phyloP scores from a whole-genome alignment of 345 rosid genomes.

The Brassica cretica region DNA sequence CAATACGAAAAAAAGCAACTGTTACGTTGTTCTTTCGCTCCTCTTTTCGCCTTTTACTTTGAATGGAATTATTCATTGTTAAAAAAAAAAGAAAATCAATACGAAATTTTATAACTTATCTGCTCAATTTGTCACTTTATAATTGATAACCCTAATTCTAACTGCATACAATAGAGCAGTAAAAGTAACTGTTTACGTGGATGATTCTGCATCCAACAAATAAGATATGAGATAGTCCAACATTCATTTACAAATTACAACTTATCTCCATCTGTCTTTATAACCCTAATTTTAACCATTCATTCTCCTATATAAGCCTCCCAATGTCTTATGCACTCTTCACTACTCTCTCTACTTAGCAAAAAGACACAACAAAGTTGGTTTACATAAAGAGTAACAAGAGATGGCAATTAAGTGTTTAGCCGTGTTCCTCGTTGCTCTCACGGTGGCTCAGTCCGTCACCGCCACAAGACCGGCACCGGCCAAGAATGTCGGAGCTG shows the following conservation, averaged over 20 bases:
- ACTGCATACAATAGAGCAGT: background rate
- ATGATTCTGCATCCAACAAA: slow-evolving; percentile 22
- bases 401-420: slow-evolving; percentile 30
- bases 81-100: background rate
- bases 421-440: slow-evolving; percentile 25
- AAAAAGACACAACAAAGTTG: slow-evolving; percentile 1
- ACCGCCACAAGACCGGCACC: slow-evolving; percentile 51
- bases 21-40: too few species aligned
- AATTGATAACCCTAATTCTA: background rate
- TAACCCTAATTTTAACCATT: slow-evolving; percentile 26
- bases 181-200: slow-evolving; percentile 30
- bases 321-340: slow-evolving; percentile 1
- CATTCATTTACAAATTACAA: slow-evolving; percentile 3
- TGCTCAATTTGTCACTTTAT: background rate
- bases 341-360: slow-evolving; percentile 24
- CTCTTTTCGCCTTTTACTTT: too few species aligned
- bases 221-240: slow-evolving; percentile 33
- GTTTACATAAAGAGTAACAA: background rate
- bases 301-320: slow-evolving; percentile 35
- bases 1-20: background rate
- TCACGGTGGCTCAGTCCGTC: slow-evolving; percentile 29
- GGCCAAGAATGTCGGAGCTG: slow-evolving; percentile 37
- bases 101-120: background rate
- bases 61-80: too few species aligned
- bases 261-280: slow-evolving; percentile 26